Percentiles rank a stretch among this genome's conserved stretches.
Evolutionary conservation across 1,139 yeast genomes (phyloP).

Genomic region (Casaregolazyma lundiana): DNA sequence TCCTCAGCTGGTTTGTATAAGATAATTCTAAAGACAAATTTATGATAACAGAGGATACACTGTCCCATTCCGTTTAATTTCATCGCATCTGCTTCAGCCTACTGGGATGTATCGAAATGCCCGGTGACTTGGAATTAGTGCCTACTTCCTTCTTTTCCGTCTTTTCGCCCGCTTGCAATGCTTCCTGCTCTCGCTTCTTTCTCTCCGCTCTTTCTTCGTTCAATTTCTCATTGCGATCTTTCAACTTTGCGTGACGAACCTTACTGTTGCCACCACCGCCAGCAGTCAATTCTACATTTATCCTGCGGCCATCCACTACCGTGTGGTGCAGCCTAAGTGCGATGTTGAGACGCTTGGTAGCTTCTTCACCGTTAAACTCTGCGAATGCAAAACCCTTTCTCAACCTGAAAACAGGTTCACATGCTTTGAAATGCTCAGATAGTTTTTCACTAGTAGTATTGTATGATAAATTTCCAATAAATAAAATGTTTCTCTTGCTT

Average conservation of each 20-base stretch:
- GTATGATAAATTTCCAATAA: conserved; percentile 90
- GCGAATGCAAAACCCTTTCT: conserved; percentile 88
- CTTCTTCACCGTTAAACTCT: conserved; percentile 68
- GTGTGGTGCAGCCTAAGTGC: conserved; percentile 84
- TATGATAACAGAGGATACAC: background rate
- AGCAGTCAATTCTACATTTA: conserved; percentile 92
- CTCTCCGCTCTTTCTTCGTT: conserved; percentile 55
- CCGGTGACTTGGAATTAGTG: background rate
- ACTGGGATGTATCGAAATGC: conserved; percentile 9
- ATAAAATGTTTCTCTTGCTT: conserved; percentile 42
- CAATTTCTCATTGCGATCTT: conserved; percentile 71
- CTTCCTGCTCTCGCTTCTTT: conserved; percentile 24
- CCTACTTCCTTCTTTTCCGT: conserved; percentile 4
- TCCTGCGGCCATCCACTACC: conserved; percentile 59
- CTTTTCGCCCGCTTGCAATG: conserved; percentile 23
- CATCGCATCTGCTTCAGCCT: conserved; percentile 3
- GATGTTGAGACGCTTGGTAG: conserved; percentile 63
- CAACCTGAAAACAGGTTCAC: conserved; percentile 71
- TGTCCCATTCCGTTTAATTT: background rate
- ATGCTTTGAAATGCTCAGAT: conserved; percentile 64
- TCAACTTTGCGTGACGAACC: conserved; percentile 63
- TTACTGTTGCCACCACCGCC: conserved; percentile 97
- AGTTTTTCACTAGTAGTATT: conserved; percentile 60
- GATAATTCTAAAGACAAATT: background rate
- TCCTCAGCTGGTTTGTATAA: too few relatives aligned